A percentile compares a stretch with the other conserved stretches of the same genome.
phyloP scores from a whole-genome alignment of 116 monocot species.

The Zostera marina region DNA sequence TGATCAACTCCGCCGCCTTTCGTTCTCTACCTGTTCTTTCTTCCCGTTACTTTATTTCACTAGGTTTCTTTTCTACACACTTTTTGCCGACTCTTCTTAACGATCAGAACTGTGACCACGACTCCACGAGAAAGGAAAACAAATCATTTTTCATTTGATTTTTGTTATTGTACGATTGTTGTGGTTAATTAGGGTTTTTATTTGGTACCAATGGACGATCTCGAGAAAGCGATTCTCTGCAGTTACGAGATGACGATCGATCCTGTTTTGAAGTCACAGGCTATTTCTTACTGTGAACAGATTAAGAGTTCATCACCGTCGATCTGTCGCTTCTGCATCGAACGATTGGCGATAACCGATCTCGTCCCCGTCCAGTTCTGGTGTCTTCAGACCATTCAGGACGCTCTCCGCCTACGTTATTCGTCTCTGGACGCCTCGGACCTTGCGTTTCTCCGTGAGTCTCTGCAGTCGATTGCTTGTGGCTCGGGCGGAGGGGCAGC shows the following conservation, averaged over 20 bases:
- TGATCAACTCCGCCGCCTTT: too few species aligned
- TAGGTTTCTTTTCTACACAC: too few species aligned
- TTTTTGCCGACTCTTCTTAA: too few species aligned
- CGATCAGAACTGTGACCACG: too few species aligned
- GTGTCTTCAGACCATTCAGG: constrained; percentile 69
- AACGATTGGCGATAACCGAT: constrained; percentile 29
- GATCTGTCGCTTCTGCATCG: constrained; percentile 46
- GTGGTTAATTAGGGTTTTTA: constrained; percentile 9
- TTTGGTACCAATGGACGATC: constrained; percentile 49
- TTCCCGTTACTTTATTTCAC: too few species aligned
- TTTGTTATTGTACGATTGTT: too few species aligned
- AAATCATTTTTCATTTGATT: too few species aligned
- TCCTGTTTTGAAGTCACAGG: constrained; percentile 31
- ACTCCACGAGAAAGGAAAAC: too few species aligned
- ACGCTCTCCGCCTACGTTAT: constrained; percentile 30
- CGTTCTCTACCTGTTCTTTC: too few species aligned
- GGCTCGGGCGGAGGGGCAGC: constrained; percentile 7
- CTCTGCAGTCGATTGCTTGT: constrained; percentile 37
- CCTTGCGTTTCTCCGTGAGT: constrained; percentile 33
- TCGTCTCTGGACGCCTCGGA: constrained; percentile 21
- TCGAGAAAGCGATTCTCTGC: constrained; percentile 68
- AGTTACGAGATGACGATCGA: constrained; percentile 40
- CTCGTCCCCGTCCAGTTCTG: constrained; percentile 57
- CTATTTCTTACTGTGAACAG: constrained; percentile 37
- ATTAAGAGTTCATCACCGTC: constrained; percentile 22